Evolutionary conservation across 1,284 basidiomycete species (phyloP), one percentile per base, ranked within the genome.

Genomic region (Somion occarium): DNA sequence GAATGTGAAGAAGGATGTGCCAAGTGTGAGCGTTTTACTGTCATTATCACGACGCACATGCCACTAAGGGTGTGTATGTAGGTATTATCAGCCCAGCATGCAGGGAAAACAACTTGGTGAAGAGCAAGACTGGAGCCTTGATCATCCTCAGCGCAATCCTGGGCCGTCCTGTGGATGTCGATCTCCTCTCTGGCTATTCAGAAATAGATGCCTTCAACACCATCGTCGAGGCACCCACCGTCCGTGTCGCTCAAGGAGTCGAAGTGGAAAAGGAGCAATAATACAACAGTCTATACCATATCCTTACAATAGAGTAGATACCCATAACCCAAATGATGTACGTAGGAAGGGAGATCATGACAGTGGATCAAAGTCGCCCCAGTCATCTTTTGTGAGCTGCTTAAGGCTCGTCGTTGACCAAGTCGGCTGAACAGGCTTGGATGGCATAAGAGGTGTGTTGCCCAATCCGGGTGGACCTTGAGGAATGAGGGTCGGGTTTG

Each of bases 331-430:
- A 42, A 34, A 34, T 34, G 22, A 45, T 41, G 37, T n/a, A 15
- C 30, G 30, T 7, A 34, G 30, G 30, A 7, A 34, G 15, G 53
- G 20, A 45, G 18, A 44, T 70, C 61, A 80, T 44, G 71, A 69
- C 42, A 88, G 69, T 25, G 88, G 88, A 71, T 91, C 88, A 63
- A 91, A 91, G 62, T 88, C 88, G 22, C 80, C 81, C 85, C 85
- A 90, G 54, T 84, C 83, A 56, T 80, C 74, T 58, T 83, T 83
- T 27, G 80, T 73, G 13, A 76, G 64, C 51, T 75, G 78, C 50
- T 75, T 80, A 53, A 27, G 73, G 55, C 49, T 58, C 65, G 44
- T 61, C 49, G 23, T 51, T 52, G 18, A 57, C 66, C 42, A 42
- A 12, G 62, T 46, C 18, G 76, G 71, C 54, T 79, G 78, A 34